phyloP scores from a whole-genome alignment of 495 filamentous ascomycete species.

The Aspergillus mulundensis region DNA sequence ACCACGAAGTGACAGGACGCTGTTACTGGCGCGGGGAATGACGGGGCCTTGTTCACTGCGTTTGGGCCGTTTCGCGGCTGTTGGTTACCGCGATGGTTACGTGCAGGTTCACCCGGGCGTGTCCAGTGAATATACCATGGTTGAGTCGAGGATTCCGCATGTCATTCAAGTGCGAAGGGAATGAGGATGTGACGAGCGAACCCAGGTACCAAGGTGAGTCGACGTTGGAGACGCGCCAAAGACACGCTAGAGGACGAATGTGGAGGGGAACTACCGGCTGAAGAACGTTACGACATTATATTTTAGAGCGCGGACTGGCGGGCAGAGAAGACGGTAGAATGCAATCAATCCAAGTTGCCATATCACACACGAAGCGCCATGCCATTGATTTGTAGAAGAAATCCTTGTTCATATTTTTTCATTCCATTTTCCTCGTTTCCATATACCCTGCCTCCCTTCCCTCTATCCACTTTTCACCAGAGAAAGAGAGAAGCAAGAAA shows the following conservation, averaged over 20 bases:
- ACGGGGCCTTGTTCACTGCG: background rate
- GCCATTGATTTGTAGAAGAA: conserved; percentile 25
- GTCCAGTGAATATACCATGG: background rate
- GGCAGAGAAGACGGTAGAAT: conserved; percentile 17
- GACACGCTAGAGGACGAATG: background rate
- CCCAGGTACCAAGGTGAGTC: background rate
- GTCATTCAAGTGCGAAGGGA: too few relatives aligned
- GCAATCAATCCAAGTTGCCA: conserved; percentile 15
- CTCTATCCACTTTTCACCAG: conserved; percentile 13
- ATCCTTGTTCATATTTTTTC: conserved; percentile 22
- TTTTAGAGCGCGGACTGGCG: conserved; percentile 16
- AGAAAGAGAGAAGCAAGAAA: conserved; percentile 14
- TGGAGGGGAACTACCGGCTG: background rate
- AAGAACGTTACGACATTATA: conserved; percentile 12
- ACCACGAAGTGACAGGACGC: too few relatives aligned
- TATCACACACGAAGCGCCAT: conserved; percentile 32
- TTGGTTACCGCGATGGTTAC: background rate
- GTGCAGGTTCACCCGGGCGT: background rate
- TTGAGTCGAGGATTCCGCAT: too few relatives aligned
- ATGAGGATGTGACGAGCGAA: too few relatives aligned
- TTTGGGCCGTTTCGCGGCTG: background rate
- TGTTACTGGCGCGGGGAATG: too few relatives aligned
- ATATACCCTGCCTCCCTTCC: conserved; percentile 7
- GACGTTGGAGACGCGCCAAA: background rate
- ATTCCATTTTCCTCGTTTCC: conserved; percentile 15